These are phyloP conservation scores for Acanthamoeba culbertsoni DNA, from an alignment of 208 protist genomes.

Conservation along the genomic window DNA sequence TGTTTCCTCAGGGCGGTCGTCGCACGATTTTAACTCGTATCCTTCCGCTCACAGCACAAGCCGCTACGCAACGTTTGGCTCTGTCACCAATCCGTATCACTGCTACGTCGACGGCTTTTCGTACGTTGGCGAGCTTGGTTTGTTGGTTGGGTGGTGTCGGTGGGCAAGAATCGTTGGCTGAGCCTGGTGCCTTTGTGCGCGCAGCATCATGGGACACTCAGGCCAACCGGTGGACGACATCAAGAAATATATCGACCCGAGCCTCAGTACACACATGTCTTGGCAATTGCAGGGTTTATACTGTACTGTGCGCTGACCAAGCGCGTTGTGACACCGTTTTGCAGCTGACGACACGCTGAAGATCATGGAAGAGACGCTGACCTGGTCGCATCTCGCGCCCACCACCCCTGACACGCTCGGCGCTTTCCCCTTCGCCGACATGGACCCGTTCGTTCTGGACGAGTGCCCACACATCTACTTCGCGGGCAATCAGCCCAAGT, in stretches of 20 bases:
- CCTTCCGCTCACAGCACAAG: neutral
- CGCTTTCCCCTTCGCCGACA: constrained; percentile 59
- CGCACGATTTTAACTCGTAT: neutral
- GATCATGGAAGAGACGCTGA: constrained; percentile 63
- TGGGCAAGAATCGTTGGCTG: neutral
- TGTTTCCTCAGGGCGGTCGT: neutral
- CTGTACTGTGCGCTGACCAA: too few species aligned
- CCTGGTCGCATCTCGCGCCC: constrained; percentile 74
- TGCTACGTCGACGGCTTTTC: constrained; percentile 62
- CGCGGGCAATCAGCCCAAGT: constrained; percentile 61
- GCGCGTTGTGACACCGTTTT: neutral
- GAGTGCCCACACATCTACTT: constrained; percentile 75
- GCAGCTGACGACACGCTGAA: constrained; percentile 28
- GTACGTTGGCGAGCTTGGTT: neutral
- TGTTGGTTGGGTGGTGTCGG: neutral
- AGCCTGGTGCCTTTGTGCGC: neutral
- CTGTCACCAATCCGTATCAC: constrained; percentile 74
- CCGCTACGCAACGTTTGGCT: constrained; percentile 53
- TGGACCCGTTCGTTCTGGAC: constrained; percentile 78
- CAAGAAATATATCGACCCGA: constrained; percentile 53
- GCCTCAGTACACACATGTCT: neutral
- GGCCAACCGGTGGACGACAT: constrained; percentile 77
- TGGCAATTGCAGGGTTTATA: too few species aligned
- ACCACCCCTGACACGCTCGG: constrained; percentile 74
- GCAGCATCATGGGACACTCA: constrained; percentile 69